phyloP scores from a whole-genome alignment of 2,329 filamentous ascomycete species.

The Diaporthe capsici region DNA sequence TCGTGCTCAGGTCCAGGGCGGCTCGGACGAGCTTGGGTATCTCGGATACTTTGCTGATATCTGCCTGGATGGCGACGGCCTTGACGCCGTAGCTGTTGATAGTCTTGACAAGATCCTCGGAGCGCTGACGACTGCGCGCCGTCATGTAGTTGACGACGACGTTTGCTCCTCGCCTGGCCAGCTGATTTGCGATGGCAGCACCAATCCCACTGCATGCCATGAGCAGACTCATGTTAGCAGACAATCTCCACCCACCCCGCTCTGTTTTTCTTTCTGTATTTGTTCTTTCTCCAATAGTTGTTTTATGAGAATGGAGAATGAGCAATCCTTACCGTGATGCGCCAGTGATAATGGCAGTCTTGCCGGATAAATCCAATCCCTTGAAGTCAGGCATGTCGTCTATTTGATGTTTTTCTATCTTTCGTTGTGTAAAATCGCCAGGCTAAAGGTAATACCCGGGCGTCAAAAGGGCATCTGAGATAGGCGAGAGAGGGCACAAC shows the following conservation, averaged over 20 bases:
- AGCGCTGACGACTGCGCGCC: neutral
- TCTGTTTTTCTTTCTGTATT: neutral
- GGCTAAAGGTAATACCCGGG: neutral
- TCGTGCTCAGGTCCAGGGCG: neutral
- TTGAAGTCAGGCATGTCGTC: conserved; percentile 2
- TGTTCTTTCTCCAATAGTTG: neutral
- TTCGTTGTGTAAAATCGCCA: no score
- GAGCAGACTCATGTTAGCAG: neutral
- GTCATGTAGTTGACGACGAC: conserved; percentile 4
- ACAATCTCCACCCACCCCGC: no score
- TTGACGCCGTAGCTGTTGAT: neutral
- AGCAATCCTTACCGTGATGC: neutral
- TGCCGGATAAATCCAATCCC: neutral
- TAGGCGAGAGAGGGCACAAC: no score
- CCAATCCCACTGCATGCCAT: neutral
- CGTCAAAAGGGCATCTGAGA: no score
- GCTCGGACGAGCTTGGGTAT: neutral
- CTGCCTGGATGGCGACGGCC: neutral
- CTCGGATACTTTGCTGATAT: neutral
- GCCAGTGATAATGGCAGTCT: neutral
- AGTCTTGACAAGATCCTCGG: neutral
- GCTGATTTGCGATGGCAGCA: neutral
- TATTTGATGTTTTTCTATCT: neutral
- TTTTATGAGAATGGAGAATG: no score
- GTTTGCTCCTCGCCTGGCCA: neutral